phyloP scores from a whole-genome alignment of 2,329 filamentous ascomycete species.

The Cladosporium halotolerans region DNA sequence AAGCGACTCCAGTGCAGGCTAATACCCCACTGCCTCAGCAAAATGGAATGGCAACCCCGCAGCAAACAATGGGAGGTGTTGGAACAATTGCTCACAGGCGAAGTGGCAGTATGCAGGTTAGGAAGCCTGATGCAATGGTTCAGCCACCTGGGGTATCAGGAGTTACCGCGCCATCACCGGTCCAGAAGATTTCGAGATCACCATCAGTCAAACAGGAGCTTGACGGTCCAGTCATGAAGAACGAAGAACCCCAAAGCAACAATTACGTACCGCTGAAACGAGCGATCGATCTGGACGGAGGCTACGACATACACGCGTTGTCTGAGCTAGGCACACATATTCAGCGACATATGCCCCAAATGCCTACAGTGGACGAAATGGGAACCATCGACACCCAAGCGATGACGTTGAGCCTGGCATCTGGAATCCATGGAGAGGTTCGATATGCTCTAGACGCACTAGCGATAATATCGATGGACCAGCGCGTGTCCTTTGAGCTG shows the following conservation, averaged over 20 bases:
- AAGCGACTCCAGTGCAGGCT: constrained; percentile 40
- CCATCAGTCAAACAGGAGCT: constrained; percentile 27
- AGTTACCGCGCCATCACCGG: constrained; percentile 25
- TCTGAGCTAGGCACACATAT: constrained; percentile 61
- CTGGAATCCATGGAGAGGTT: constrained; percentile 84
- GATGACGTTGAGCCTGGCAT: constrained; percentile 81
- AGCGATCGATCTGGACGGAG: constrained; percentile 48
- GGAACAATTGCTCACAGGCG: constrained; percentile 30
- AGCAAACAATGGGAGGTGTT: constrained; percentile 30
- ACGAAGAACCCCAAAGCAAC: constrained; percentile 28
- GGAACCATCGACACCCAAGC: constrained; percentile 87
- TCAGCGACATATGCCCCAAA: constrained; percentile 62
- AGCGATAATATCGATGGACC: constrained; percentile 61
- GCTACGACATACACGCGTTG: constrained; percentile 62
- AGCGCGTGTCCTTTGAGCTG: constrained; percentile 59
- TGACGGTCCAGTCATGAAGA: constrained; percentile 25
- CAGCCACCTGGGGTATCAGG: constrained; percentile 16
- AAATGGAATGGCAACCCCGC: constrained; percentile 43
- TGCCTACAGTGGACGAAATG: constrained; percentile 69
- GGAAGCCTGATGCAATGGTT: constrained; percentile 22
- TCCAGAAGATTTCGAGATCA: constrained; percentile 21
- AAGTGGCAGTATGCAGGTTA: constrained; percentile 24
- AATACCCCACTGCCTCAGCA: constrained; percentile 41
- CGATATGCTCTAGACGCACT: constrained; percentile 82
- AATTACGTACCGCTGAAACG: constrained; percentile 25